These are phyloP conservation scores for Patellifolia procumbens DNA, from an alignment of 179 eudicot genomes.

Conservation along the genomic window DNA sequence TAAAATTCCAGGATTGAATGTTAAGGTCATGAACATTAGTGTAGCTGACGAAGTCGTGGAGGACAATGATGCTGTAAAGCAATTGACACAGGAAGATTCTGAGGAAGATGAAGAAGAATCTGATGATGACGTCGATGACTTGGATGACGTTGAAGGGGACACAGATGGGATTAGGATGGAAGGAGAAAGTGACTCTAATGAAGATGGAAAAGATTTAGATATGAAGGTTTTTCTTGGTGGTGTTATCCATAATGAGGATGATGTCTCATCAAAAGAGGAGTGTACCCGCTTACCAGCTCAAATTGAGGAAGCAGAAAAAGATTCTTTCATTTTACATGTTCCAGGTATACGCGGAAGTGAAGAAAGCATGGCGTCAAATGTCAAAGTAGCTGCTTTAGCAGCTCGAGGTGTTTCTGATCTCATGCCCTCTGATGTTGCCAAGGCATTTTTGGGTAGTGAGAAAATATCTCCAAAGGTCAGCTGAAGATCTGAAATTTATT, in stretches of 20 bases:
- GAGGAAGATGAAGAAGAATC: constrained; percentile 45
- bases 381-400: constrained; percentile 65
- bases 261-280: constrained; percentile 65
- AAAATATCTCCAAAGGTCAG: constrained; percentile 81
- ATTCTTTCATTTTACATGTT: constrained; percentile 81
- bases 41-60: constrained; percentile 59
- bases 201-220: constrained; percentile 61
- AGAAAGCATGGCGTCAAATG: constrained; percentile 49
- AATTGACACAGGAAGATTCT: constrained; percentile 52
- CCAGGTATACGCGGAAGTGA: constrained; percentile 56
- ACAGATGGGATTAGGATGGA: constrained; percentile 38
- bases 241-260: constrained; percentile 75
- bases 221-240: constrained; percentile 90
- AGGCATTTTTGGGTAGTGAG: constrained; percentile 66
- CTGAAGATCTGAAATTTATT: background rate
- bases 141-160: constrained; percentile 50
- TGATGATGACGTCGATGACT: constrained; percentile 53
- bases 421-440: constrained; percentile 95
- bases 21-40: constrained; percentile 66
- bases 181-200: constrained; percentile 49
- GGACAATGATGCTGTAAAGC: constrained; percentile 62
- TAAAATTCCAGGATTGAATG: constrained; percentile 85
- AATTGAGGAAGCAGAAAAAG: constrained; percentile 63
- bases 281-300: constrained; percentile 74
- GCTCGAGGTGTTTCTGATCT: constrained; percentile 75